A percentile compares a stretch with the other conserved stretches of the same genome.
Evolutionary conservation across 768 basidiomycete genomes (phyloP).

Genomic region (Hericium erinaceus): DNA sequence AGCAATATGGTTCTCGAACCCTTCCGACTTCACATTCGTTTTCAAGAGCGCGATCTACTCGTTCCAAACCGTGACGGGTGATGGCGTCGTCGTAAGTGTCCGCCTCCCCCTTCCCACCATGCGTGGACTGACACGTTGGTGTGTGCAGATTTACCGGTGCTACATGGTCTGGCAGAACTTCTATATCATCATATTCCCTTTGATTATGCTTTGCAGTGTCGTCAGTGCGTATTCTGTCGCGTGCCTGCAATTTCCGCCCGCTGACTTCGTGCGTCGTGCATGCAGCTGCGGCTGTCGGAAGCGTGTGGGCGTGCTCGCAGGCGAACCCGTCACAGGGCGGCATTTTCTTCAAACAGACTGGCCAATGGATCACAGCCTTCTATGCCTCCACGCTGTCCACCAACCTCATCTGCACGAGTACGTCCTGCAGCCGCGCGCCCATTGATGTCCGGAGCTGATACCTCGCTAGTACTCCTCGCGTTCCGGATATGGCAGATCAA

Average conservation of each 20-base stretch:
- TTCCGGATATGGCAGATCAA: constrained; percentile 3
- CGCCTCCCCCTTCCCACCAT: not conserved
- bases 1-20: constrained; percentile 17
- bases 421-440: not conserved
- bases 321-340: not conserved
- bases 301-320: not conserved
- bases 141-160: constrained; percentile 18
- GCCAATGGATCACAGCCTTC: constrained; percentile 4
- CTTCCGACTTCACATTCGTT: constrained; percentile 21
- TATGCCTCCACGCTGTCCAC: not conserved
- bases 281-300: not conserved
- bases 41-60: constrained; percentile 18
- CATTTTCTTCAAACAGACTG: not conserved
- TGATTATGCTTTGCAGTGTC: constrained; percentile 14
- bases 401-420: constrained; percentile 1
- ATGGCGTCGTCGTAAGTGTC: constrained; percentile 20
- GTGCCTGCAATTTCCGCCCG: not conserved
- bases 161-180: constrained; percentile 15
- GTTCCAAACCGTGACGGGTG: constrained; percentile 22
- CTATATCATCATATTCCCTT: constrained; percentile 8
- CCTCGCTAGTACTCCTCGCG: not conserved
- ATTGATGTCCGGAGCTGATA: not conserved
- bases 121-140: not conserved
- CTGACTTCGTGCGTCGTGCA: not conserved
- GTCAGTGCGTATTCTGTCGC: constrained; percentile 6